Percentiles rank a stretch among this genome's conserved stretches.
These are phyloP conservation scores for Fusarium temperatum DNA, from an alignment of 2,329 filamentous ascomycete species.

Conservation along the genomic window DNA sequence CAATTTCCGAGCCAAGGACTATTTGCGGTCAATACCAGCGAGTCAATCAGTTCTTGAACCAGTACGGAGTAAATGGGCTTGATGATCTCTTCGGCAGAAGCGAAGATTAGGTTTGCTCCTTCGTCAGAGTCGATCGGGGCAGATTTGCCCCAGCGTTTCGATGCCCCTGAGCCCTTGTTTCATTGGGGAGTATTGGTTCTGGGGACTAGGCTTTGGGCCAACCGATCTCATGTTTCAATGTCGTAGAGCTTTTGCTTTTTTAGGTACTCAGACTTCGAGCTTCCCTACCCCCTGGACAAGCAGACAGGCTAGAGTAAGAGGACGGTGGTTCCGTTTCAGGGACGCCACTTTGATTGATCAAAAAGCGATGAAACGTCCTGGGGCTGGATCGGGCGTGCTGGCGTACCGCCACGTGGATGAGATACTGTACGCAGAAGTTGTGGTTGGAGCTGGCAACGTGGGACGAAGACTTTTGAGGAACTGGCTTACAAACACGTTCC, in stretches of 20 bases:
- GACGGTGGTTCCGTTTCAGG: conserved; percentile 19
- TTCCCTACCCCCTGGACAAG: conserved; percentile 1
- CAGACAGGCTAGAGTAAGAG: conserved; percentile 9
- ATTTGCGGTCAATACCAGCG: conserved; percentile 13
- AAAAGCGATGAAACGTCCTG: conserved; percentile 25
- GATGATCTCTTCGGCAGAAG: not conserved
- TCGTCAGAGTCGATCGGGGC: conserved; percentile 15
- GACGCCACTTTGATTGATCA: conserved; percentile 15
- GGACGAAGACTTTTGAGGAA: conserved; percentile 14
- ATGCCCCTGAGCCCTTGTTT: conserved; percentile 35
- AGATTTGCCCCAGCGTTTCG: conserved; percentile 23
- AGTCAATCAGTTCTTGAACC: not conserved
- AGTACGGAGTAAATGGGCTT: not conserved
- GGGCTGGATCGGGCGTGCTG: conserved; percentile 19
- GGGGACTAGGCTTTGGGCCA: conserved; percentile 29
- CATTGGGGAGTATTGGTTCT: conserved; percentile 34
- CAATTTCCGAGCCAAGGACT: conserved; percentile 21
- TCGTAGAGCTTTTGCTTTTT: conserved; percentile 35
- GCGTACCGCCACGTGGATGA: conserved; percentile 39
- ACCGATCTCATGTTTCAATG: conserved; percentile 40
- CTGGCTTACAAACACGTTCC: conserved; percentile 4
- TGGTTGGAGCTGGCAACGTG: conserved; percentile 10
- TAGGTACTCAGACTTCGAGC: conserved; percentile 21
- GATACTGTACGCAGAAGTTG: conserved; percentile 11
- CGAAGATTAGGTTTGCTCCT: conserved; percentile 24